Evolutionary conservation across 2,329 filamentous ascomycete genomes (phyloP).

Genomic region (Ceratocystis alfenasii): DNA sequence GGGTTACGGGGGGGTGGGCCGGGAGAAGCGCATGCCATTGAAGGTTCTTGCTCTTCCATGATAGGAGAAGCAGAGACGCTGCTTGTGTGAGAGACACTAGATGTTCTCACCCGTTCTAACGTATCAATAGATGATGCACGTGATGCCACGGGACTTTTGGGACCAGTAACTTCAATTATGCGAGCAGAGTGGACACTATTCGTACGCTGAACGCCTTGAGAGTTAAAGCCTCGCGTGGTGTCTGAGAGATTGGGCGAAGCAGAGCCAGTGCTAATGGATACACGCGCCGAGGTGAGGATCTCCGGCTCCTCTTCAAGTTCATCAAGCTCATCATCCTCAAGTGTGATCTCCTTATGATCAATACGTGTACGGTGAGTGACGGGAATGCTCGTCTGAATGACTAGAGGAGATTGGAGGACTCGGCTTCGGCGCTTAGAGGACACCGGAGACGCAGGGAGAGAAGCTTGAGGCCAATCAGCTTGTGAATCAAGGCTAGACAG

Average conservation of each 20-base stretch:
- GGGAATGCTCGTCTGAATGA: slow-evolving; percentile 20
- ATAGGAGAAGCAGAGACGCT: slow-evolving; percentile 25
- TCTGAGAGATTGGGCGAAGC: slow-evolving; percentile 41
- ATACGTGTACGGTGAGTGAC: slow-evolving; percentile 8
- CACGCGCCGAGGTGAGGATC: slow-evolving; percentile 44
- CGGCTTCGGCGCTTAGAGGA: slow-evolving; percentile 19
- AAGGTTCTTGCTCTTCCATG: slow-evolving; percentile 36
- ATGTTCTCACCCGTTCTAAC: slow-evolving; percentile 33
- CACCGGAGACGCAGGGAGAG: background rate
- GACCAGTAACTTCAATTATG: slow-evolving; percentile 44
- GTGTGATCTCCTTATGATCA: slow-evolving; percentile 18
- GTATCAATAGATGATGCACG: slow-evolving; percentile 38
- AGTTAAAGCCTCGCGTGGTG: slow-evolving; percentile 31
- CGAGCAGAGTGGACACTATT: slow-evolving; percentile 44
- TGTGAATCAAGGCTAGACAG: background rate
- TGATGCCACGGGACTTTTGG: slow-evolving; percentile 41
- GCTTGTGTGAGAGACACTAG: slow-evolving; percentile 31
- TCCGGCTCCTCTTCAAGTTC: slow-evolving; percentile 38
- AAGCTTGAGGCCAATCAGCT: background rate
- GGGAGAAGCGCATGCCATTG: slow-evolving; percentile 23
- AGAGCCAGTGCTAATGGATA: slow-evolving; percentile 41
- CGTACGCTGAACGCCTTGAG: slow-evolving; percentile 31
- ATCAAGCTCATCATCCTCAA: slow-evolving; percentile 30
- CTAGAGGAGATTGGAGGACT: slow-evolving; percentile 18
- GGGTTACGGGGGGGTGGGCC: slow-evolving; percentile 12